Evolutionary conservation across 345 rosid species (phyloP), one percentile per base, ranked within the genome.

Genomic region (Sisymbrium altissimum): DNA sequence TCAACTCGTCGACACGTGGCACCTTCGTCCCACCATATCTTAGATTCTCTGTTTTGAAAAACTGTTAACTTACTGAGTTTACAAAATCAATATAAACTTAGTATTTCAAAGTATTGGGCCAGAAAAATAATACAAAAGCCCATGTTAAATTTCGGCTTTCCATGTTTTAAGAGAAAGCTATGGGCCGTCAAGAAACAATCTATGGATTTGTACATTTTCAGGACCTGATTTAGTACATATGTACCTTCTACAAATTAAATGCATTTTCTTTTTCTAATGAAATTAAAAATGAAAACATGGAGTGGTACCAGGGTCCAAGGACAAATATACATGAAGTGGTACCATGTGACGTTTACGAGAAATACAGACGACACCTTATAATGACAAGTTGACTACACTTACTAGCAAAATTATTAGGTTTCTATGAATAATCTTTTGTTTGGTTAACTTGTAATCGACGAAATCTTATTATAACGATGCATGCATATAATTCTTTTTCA

Each of bases 1-100:
- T 76, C 43, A 70, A 55, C 61, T 55, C 45, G 0, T 46, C 0
- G n/a, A 55, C 62, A 76, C 76, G 76, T 76, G 75, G 64, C 75
- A 27, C 13, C 40, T 43, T 61, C 6, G 17, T 68, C 74, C 13
- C 23, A 76, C 79, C 70, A 76, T 55, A 76, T 69, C 65, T 68
- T 18, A 11, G 70, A 76, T 68, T 69, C 44, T 70, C 70, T 61
- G 11, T 30, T n/a, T 33, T 48, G 44, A 43, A 21, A 5, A 17
- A 21, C 13, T 66, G 30, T 68, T 30, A 5, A 56, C n/a, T n/a
- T n/a, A 70, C 66, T 35, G 44, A 43, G 4, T 27, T 14, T 9
- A 35, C 2, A 17, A 10, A n/a, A 55, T 0, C 9, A 36, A 46
- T 7, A 30, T 0, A 25, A 27, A 27, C 7, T n/a, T 3, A 40